Base-by-base conservation (phyloP, 2,329 filamentous ascomycete genomes). In the Cercospora sp. region DNA sequence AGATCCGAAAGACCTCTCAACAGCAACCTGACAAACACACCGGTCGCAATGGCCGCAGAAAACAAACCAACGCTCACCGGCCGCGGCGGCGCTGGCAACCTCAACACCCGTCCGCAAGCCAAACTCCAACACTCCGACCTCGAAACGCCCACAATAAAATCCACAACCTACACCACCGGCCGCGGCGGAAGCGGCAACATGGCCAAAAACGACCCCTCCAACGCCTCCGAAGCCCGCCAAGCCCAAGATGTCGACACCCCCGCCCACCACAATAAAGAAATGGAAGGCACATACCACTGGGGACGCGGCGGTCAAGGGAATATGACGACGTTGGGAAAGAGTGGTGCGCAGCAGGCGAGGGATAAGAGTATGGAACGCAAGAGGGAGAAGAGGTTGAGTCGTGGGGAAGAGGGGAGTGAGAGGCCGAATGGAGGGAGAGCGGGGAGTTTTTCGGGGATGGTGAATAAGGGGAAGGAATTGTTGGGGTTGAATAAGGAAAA, bases 121-220 rank as follows among this genome's bases (percentile, higher is more conserved):
- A 61, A 75, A 75, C 63, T 78, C 59, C 76, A 77, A 60, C 71
- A 79, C 67, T 82, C 87, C 71, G 91, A 94, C 76, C 88, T 97
- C 71, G 83, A 90, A 75, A 97, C 93, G 1, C 94, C 94, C 0
- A 91, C 88, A 12, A 87, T 98, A 77, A 97, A 96, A 82, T 87
- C 87, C 58, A 82, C 91, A n/a, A 85, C 92, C 72, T 93, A 94
- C 77, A 97, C 94, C 21, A 97, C 94, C 3, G 94, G 94, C 66
- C 91, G 94, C 62, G 94, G 94, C 66, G 94, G 94, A 69, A 89
- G 87, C 4, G 93, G 93, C 69, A 97, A 97, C 83, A 97, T 97
- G 90, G 89, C 91, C 62, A 89, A 90, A 77, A 88, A 88, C 70
- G 90, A 95, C 74, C 66, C 63, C 43, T 81, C 84, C 51, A 88